Evolutionary conservation across 2,329 filamentous ascomycete species (phyloP).

Genomic region (Penicillium sp.): DNA sequence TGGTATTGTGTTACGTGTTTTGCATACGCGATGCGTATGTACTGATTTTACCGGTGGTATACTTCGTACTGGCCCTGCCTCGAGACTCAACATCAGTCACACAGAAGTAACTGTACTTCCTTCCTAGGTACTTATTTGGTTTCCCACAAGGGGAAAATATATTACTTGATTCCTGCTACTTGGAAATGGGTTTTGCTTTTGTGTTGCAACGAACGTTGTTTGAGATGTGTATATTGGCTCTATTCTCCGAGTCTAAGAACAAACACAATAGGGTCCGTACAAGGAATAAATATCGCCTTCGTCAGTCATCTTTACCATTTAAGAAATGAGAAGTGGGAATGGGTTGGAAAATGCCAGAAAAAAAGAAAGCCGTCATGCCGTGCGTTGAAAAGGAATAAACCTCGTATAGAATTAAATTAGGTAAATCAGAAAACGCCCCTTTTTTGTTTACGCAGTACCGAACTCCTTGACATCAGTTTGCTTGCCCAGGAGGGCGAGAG

Average conservation of each 20-base stretch:
- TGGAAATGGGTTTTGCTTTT: not conserved
- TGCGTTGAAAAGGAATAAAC: conserved; percentile 42
- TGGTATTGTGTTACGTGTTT: conserved; percentile 19
- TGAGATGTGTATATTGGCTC: conserved; percentile 16
- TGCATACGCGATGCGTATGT: not conserved
- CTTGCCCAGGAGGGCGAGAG: conserved; percentile 76
- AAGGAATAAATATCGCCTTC: conserved; percentile 24
- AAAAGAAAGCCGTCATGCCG: conserved; percentile 40
- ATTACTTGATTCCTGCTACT: not conserved
- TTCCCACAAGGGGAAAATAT: too few relatives aligned
- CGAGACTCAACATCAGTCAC: not conserved
- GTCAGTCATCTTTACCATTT: conserved; percentile 31
- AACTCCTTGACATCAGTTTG: conserved; percentile 67
- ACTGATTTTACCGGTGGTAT: conserved; percentile 3
- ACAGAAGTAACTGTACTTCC: too few relatives aligned
- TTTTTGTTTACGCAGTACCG: conserved; percentile 40
- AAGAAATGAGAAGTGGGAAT: conserved; percentile 35
- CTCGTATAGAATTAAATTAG: conserved; percentile 32
- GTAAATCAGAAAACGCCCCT: conserved; percentile 24
- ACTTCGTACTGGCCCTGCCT: not conserved
- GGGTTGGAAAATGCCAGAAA: conserved; percentile 21
- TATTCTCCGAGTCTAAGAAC: conserved; percentile 23
- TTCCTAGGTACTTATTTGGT: too few relatives aligned
- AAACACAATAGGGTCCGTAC: conserved; percentile 10
- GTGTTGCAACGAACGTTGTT: not conserved